Conservation (phyloP, 257 asterid species). For the Sherardia arvensis region DNA sequence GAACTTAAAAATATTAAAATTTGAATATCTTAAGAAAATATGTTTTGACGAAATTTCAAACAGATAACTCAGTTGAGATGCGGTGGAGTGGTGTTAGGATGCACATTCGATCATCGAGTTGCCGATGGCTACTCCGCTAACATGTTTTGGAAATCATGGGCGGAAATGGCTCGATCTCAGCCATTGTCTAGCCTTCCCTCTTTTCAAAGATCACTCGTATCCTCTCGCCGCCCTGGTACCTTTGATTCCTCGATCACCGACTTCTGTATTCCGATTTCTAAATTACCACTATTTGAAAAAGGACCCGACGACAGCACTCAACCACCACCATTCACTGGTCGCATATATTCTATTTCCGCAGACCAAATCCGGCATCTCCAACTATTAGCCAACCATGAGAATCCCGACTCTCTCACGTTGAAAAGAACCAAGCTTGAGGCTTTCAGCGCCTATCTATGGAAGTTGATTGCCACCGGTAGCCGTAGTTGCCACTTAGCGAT, state of each 20-base stretch:
- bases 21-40: no score
- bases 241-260: constrained; percentile 26
- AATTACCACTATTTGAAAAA: constrained; percentile 13
- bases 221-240: constrained; percentile 34
- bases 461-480: constrained; percentile 21
- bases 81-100: constrained; percentile 61
- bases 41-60: neutral
- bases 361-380: constrained; percentile 33
- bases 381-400: constrained; percentile 25
- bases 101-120: constrained; percentile 57
- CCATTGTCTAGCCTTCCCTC: constrained; percentile 36
- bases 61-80: constrained; percentile 50
- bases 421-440: constrained; percentile 46
- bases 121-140: constrained; percentile 72
- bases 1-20: no score
- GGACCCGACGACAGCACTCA: neutral
- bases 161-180: constrained; percentile 38
- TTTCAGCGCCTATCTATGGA: constrained; percentile 65
- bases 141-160: constrained; percentile 62
- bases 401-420: neutral
- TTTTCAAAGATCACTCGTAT: constrained; percentile 46
- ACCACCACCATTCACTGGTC: constrained; percentile 23
- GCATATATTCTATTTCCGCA: constrained; percentile 45
- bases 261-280: constrained; percentile 25
- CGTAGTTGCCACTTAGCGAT: constrained; percentile 34